Evolutionary conservation across 2,329 filamentous ascomycete genomes (phyloP), one percentile per base, ranked within the genome.

Genomic region (Penicillium sp.): DNA sequence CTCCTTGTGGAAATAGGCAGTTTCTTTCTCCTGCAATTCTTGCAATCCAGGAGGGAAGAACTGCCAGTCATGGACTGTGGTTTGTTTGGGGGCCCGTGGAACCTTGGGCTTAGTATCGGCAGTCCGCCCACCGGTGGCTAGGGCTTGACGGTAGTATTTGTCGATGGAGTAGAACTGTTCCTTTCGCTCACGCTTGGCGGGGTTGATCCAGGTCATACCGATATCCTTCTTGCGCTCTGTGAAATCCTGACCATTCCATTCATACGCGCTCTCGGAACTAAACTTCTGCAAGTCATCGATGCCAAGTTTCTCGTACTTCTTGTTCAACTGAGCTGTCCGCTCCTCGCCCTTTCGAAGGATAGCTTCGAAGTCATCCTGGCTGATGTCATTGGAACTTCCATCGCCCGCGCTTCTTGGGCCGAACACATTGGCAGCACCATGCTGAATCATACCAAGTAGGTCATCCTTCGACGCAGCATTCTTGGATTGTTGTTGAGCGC

Each of bases 191-290:
- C 95, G 93, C 82, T 99, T 99, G 16, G 93, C 88, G 2, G 95
- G 96, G 69, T 99, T 96, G 79, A 99, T 99, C 96, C 96, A 99
- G 70, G 83, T 93, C 63, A 97, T 85, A 49, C 91, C 92, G 62
- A 97, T 91, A 50, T 96, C 92, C 75, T 96, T 96, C 79, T 96
- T 96, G 71, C 88, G 86, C 57, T 90, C 91, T 53, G 92, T 91
- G 73, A 99, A 99, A 69, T 93, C 93, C 77, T 98, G 89, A 47
- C 95, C 95, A 63, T 99, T 99, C 96, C 96, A 99, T 72, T 98
- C 95, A 69, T 99, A 99, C 0, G 96, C 93, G 54, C 92, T 96
- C 69, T 99, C 95, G 0, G 93, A 97, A 1, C 90, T 95, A 76
- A 99, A 99, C 71, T 98, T 98, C 72, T 99, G 95, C 44, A 99